Percentiles rank a stretch among this genome's conserved stretches.
Conservation (phyloP, 176 grass and related monocot species). For the Miscanthus lutarioriparius region DNA sequence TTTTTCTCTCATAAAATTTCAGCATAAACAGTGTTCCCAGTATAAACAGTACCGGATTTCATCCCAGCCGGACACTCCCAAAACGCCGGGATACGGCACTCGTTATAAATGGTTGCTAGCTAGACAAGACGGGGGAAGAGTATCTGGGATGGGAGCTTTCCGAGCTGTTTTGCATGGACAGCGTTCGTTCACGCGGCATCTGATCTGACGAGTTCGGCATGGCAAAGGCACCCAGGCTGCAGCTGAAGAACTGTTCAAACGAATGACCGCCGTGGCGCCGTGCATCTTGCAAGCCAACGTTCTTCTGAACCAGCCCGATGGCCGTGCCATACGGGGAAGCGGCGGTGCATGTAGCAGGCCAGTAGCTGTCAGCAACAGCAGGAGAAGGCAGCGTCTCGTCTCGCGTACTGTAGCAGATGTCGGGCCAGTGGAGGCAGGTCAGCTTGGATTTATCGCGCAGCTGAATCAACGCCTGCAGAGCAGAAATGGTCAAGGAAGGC, state of each 20-base stretch:
- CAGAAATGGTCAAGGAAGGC: conserved; percentile 6
- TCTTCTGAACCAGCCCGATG: not conserved
- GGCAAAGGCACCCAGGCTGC: not conserved
- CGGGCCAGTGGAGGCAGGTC: conserved; percentile 4
- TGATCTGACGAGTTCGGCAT: not conserved
- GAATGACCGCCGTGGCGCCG: not conserved
- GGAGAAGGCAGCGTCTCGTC: not conserved
- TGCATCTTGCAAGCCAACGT: not conserved
- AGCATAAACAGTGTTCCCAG: too few species aligned
- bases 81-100: not conserved
- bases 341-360: not conserved
- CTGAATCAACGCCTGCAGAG: conserved; percentile 1
- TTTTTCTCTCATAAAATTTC: too few species aligned
- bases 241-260: conserved; percentile 22
- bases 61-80: too few species aligned
- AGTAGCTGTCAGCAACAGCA: not conserved
- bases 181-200: conserved; percentile 17
- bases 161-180: not conserved
- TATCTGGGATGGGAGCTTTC: not conserved
- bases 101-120: not conserved
- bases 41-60: too few species aligned
- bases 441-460: not conserved
- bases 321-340: not conserved
- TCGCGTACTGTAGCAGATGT: not conserved
- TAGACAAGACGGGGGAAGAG: not conserved